These are phyloP conservation scores for Plasmodium malariae DNA, from an alignment of 169 alveolate genomes.

Conservation along the genomic window DNA sequence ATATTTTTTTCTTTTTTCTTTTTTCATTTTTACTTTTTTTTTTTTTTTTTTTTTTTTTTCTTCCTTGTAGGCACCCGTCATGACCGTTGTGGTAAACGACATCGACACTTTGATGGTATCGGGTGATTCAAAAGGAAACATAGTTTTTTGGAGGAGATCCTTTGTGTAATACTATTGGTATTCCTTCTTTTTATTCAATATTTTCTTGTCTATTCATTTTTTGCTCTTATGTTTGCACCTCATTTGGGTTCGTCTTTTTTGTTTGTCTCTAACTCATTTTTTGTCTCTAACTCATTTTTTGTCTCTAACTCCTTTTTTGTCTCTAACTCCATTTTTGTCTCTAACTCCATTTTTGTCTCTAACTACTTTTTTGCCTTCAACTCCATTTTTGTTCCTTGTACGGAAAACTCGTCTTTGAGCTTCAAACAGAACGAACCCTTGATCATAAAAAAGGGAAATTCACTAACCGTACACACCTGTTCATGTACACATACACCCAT, in stretches of 20 bases:
- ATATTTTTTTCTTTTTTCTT: too few relatives aligned
- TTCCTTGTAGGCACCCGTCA: slow-evolving; percentile 86
- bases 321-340: too few relatives aligned
- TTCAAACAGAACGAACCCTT: too few relatives aligned
- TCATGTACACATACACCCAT: not conserved
- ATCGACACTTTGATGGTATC: slow-evolving; percentile 88
- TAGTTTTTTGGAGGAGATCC: slow-evolving; percentile 89
- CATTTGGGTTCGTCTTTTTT: not conserved
- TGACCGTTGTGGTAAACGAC: slow-evolving; percentile 88
- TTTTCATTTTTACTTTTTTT: slow-evolving; percentile 6
- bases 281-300: too few relatives aligned
- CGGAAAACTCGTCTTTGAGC: too few relatives aligned
- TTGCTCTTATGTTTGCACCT: not conserved
- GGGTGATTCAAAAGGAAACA: slow-evolving; percentile 88
- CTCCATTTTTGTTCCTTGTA: too few relatives aligned
- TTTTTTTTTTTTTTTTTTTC: slow-evolving; percentile 10
- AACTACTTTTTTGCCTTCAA: too few relatives aligned
- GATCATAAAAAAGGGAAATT: too few relatives aligned
- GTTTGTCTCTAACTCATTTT: not conserved
- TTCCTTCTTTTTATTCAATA: too few relatives aligned
- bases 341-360: too few relatives aligned
- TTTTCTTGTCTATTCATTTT: not conserved
- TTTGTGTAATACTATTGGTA: slow-evolving; percentile 22
- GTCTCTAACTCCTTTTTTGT: too few relatives aligned
- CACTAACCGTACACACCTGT: too few relatives aligned